Evolutionary conservation across 1,284 basidiomycete species (phyloP).

Genomic region (Singerocomus inundabilis): DNA sequence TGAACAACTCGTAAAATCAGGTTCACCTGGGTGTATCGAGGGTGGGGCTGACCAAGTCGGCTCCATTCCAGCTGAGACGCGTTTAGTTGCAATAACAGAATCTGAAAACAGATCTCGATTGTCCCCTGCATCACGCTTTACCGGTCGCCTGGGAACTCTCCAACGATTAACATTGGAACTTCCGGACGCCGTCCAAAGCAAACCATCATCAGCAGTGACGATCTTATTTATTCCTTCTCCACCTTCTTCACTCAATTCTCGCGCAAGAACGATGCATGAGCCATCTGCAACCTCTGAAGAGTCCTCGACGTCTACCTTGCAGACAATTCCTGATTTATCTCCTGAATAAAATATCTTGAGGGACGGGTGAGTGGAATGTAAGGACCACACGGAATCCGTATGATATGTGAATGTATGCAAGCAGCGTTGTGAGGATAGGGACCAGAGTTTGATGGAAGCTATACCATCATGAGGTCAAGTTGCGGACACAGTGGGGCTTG

Average conservation of each 20-base stretch:
- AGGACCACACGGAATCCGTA: slow-evolving; percentile 92
- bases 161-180: slow-evolving; percentile 82
- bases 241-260: slow-evolving; percentile 47
- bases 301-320: slow-evolving; percentile 86
- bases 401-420: slow-evolving; percentile 97
- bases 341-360: slow-evolving; percentile 96
- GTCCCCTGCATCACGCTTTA: slow-evolving; percentile 13
- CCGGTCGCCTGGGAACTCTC: slow-evolving; percentile 39
- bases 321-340: slow-evolving; percentile 86
- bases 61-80: slow-evolving; percentile 23
- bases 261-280: slow-evolving; percentile 83
- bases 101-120: slow-evolving; percentile 17
- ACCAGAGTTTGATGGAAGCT: slow-evolving; percentile 92
- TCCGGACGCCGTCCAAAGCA: slow-evolving; percentile 90
- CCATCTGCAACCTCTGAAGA: slow-evolving; percentile 82
- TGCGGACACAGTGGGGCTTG: background rate
- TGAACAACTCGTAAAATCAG: background rate
- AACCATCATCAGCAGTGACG: slow-evolving; percentile 79
- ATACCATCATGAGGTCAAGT: slow-evolving; percentile 18
- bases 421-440: slow-evolving; percentile 82
- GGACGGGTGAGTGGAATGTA: slow-evolving; percentile 84
- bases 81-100: slow-evolving; percentile 17
- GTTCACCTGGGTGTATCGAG: slow-evolving; percentile 24
- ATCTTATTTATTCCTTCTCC: slow-evolving; percentile 83
- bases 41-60: slow-evolving; percentile 10